phyloP scores from a whole-genome alignment of 305 asterid species.

The Petunia hybrid region DNA sequence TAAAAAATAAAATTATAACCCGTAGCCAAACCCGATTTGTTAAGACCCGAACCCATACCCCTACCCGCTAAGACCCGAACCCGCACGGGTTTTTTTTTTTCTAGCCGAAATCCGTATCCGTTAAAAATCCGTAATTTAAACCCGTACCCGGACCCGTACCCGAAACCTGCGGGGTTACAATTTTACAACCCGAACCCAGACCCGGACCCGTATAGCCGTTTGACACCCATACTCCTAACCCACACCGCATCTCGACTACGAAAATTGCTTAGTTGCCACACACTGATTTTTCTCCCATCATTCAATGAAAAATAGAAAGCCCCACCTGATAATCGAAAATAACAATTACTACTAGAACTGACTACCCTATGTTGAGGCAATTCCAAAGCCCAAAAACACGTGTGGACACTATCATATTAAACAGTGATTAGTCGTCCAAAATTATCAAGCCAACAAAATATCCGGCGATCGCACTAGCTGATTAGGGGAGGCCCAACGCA shows the following conservation, averaged over 20 bases:
- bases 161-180: no score
- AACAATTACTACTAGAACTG: neutral
- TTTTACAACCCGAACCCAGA: no score
- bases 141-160: no score
- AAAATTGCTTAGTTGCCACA: neutral
- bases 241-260: neutral
- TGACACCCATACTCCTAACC: neutral
- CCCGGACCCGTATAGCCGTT: no score
- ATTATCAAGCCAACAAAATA: conserved; percentile 4
- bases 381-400: neutral
- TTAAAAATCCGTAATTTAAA: no score
- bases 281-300: neutral
- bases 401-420: neutral
- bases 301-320: neutral
- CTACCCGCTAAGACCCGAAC: no score
- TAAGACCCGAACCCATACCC: no score
- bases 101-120: no score
- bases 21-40: no score
- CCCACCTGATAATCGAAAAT: neutral
- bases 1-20: no score
- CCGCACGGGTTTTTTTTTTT: no score
- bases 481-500: neutral
- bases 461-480: neutral
- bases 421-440: neutral
- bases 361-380: neutral